A percentile compares a stretch with the other conserved stretches of the same genome.
Evolutionary conservation across 148 eudicot genomes (phyloP).

Genomic region (Simmondsia chinensis): DNA sequence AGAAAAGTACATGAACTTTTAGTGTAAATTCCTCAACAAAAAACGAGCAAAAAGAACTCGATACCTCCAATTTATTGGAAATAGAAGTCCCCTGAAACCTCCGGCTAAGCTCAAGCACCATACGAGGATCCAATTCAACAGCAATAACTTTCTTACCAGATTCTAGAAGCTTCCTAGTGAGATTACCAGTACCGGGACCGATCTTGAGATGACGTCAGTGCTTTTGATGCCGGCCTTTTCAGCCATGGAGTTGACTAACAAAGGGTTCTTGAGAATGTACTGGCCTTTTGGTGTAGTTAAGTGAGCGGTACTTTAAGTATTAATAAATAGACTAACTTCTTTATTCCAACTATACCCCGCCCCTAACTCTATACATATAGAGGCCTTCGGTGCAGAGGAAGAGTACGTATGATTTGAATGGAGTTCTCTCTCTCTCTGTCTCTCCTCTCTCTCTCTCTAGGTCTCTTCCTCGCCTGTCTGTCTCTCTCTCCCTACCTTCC

Average conservation of each 20-base stretch:
- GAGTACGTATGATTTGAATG: too few relatives aligned
- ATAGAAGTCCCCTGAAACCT: constrained; percentile 68
- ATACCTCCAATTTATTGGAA: constrained; percentile 42
- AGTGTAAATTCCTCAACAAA: too few relatives aligned
- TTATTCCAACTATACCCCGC: too few relatives aligned
- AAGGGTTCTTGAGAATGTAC: constrained; percentile 71
- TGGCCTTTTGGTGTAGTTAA: constrained; percentile 90
- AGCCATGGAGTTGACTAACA: constrained; percentile 54
- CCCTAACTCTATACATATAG: too few relatives aligned
- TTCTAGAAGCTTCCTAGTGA: constrained; percentile 84
- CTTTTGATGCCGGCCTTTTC: constrained; percentile 65
- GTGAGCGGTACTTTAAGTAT: too few relatives aligned
- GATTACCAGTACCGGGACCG: constrained; percentile 83
- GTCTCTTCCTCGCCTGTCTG: too few relatives aligned
- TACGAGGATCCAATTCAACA: constrained; percentile 72
- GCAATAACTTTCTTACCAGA: constrained; percentile 65
- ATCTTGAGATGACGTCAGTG: constrained; percentile 72
- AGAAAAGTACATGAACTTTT: background rate
- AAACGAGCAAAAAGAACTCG: background rate
- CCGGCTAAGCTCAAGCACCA: constrained; percentile 79
- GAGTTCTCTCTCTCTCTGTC: too few relatives aligned
- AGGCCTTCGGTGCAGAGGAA: too few relatives aligned
- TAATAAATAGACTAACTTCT: too few relatives aligned
- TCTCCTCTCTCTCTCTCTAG: too few relatives aligned
- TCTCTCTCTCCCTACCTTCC: too few relatives aligned